phyloP scores from a whole-genome alignment of 2,329 filamentous ascomycete genomes.

The Helotiales sp. region DNA sequence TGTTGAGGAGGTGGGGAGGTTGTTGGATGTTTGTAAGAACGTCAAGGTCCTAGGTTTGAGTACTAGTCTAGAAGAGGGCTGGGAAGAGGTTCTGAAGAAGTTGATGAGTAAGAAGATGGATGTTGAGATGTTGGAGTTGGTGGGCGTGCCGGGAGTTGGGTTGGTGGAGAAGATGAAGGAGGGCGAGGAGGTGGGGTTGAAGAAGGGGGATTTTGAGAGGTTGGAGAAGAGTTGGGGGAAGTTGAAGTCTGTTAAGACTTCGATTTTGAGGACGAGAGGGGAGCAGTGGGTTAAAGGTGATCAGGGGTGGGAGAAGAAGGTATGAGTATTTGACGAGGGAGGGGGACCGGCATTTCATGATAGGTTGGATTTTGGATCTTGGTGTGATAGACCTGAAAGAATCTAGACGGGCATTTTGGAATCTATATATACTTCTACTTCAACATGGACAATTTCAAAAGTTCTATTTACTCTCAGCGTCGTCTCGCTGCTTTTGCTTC shows the following conservation, averaged over 20 bases:
- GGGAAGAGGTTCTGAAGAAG: conserved; percentile 19
- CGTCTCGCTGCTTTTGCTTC: too few species aligned
- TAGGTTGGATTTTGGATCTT: background rate
- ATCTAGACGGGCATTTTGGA: too few species aligned
- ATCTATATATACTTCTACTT: too few species aligned
- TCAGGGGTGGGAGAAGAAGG: conserved; percentile 14
- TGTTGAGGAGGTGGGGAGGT: conserved; percentile 34
- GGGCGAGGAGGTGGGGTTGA: conserved; percentile 13
- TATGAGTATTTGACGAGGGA: background rate
- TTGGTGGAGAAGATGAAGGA: conserved; percentile 25
- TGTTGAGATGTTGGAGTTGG: conserved; percentile 28
- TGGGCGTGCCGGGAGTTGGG: conserved; percentile 24
- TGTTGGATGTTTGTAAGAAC: conserved; percentile 38
- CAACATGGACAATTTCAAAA: too few species aligned
- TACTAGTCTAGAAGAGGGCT: conserved; percentile 35
- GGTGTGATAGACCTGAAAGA: too few species aligned
- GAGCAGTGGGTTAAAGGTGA: conserved; percentile 23
- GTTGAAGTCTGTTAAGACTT: conserved; percentile 26
- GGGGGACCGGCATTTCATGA: background rate
- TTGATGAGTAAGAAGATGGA: conserved; percentile 15
- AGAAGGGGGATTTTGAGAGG: conserved; percentile 8
- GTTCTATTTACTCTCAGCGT: too few species aligned
- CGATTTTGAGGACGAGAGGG: conserved; percentile 25
- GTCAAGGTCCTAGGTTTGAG: conserved; percentile 41
- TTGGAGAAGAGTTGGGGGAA: conserved; percentile 10